Conservation (phyloP, 306 rosid genomes). For the Quercus berberidifolia region DNA sequence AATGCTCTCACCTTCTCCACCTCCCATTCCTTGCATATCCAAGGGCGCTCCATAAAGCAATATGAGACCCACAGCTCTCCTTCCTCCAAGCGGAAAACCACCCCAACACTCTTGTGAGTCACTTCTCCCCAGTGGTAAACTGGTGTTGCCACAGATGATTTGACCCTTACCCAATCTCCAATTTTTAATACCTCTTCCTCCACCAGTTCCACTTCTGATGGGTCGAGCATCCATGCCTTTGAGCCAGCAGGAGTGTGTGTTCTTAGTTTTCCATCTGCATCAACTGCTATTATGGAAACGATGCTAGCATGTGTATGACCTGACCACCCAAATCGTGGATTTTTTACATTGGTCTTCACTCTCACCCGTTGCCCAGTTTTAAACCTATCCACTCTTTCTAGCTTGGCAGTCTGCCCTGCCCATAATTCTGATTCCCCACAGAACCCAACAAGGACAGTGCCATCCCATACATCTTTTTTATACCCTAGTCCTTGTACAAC, state of each 20-base stretch:
- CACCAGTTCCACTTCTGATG: constrained; percentile 77
- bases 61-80: constrained; percentile 79
- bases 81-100: constrained; percentile 83
- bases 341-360: constrained; percentile 59
- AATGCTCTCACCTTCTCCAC: constrained; percentile 74
- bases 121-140: constrained; percentile 98
- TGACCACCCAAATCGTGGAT: constrained; percentile 95
- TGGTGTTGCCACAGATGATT: constrained; percentile 75
- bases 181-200: constrained; percentile 70
- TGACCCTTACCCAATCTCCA: constrained; percentile 92
- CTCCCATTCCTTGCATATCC: constrained; percentile 91
- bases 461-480: constrained; percentile 68
- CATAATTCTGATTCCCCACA: constrained; percentile 96
- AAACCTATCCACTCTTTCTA: constrained; percentile 59
- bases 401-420: constrained; percentile 73
- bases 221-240: constrained; percentile 92
- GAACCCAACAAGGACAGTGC: constrained; percentile 69
- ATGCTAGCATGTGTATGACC: constrained; percentile 76
- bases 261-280: constrained; percentile 90
- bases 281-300: constrained; percentile 75
- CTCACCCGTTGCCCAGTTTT: constrained; percentile 71
- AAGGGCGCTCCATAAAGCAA: constrained; percentile 74
- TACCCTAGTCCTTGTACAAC: constrained; percentile 90
- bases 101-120: constrained; percentile 77
- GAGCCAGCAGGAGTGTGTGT: constrained; percentile 86